A percentile compares a stretch with the other conserved stretches of the same genome.
Conservation (phyloP, 2,329 filamentous ascomycete species). For the Chrysosporium queenslandicum region DNA sequence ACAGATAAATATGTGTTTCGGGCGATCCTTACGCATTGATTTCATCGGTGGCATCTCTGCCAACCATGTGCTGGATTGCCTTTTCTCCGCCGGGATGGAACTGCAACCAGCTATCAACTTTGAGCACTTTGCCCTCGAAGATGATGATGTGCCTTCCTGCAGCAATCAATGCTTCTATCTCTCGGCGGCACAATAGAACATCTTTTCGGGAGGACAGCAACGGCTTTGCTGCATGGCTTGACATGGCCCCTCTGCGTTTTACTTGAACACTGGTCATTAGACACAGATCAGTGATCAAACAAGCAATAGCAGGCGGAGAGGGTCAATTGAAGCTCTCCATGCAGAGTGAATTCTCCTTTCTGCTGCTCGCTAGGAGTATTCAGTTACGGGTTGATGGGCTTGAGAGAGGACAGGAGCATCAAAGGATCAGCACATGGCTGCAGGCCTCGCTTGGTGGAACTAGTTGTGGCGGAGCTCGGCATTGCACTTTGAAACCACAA, state of each 20-base stretch:
- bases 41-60: slow-evolving; percentile 88
- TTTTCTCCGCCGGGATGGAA: slow-evolving; percentile 91
- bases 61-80: slow-evolving; percentile 86
- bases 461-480: neutral
- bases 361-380: neutral
- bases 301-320: neutral
- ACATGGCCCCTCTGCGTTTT: neutral
- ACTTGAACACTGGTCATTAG: neutral
- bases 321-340: neutral
- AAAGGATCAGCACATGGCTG: neutral
- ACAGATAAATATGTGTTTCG: neutral
- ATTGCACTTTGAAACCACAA: neutral
- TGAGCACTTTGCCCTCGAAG: slow-evolving; percentile 68
- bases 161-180: slow-evolving; percentile 75
- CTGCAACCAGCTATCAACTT: slow-evolving; percentile 75
- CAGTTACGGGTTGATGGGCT: no score
- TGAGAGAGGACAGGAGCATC: neutral
- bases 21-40: slow-evolving; percentile 59
- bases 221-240: neutral
- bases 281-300: neutral
- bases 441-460: no score
- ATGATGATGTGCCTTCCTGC: slow-evolving; percentile 72
- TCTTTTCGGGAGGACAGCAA: slow-evolving; percentile 32
- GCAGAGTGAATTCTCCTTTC: neutral
- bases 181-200: slow-evolving; percentile 47